A percentile compares a stretch with the other conserved stretches of the same genome.
phyloP scores from a whole-genome alignment of 768 basidiomycete genomes.

The Pleurotus cornucopiae region DNA sequence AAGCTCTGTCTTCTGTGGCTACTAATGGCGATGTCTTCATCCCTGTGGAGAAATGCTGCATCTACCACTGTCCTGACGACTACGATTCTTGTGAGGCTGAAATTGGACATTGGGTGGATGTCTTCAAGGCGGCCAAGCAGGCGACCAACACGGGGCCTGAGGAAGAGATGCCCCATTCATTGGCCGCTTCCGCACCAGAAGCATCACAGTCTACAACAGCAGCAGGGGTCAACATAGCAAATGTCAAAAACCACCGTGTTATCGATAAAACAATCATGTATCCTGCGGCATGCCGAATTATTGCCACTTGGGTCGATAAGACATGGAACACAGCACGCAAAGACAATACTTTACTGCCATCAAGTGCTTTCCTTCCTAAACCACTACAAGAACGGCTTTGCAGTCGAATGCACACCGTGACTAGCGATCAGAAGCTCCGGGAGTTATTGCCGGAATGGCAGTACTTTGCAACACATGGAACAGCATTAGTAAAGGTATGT shows the following conservation, averaged over 20 bases:
- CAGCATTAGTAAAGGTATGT: neutral
- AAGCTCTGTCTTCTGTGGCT: neutral
- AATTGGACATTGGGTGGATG: neutral
- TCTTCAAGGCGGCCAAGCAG: neutral
- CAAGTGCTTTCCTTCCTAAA: neutral
- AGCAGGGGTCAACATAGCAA: too few relatives aligned
- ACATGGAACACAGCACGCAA: neutral
- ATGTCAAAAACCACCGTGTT: neutral
- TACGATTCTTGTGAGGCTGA: neutral
- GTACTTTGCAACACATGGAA: neutral
- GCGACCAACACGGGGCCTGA: too few relatives aligned
- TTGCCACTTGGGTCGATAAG: neutral
- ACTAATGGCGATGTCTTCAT: neutral
- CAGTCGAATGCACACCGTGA: neutral
- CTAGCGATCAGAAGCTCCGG: neutral
- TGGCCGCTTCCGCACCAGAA: too few relatives aligned
- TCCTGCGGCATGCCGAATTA: neutral
- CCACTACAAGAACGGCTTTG: neutral
- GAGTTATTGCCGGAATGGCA: neutral
- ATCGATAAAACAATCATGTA: neutral
- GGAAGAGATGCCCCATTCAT: too few relatives aligned
- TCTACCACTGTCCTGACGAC: neutral
- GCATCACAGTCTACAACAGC: too few relatives aligned
- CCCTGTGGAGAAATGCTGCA: neutral
- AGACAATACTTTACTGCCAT: neutral